Base-by-base conservation (phyloP, 2,329 filamentous ascomycete genomes). In the Xylariaceae sp. region DNA sequence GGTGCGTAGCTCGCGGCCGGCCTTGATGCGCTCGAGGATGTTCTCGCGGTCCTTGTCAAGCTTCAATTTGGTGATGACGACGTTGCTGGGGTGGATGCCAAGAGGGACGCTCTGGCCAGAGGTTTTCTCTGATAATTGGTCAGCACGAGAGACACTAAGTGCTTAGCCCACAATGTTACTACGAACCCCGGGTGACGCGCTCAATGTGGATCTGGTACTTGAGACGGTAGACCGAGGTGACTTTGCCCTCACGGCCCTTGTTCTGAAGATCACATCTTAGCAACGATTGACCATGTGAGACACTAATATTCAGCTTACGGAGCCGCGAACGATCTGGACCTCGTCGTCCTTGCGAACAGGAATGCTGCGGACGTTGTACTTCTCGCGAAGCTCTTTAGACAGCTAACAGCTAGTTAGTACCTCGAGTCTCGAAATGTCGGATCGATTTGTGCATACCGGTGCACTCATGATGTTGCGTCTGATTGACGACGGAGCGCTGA, bases 31-130 rank as follows among this genome's bases (percentile, higher is more conserved):
- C 81, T 91, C 89, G 69, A 95, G 83, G 73, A 94, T 94, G 76
- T 80, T 81, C 84, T 94, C 90, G 69, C 91, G 88, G 81, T 95
- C 90, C 87, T 94, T 93, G 85, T 94, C 90, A 72, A 97, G 84
- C 89, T 97, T 96, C 78, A 97, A 86, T 87, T 97, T 97, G 82
- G 88, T 96, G 83, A 99, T 89, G 82, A 96, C 88, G 69, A 96
- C 91, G 81, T 97, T 97, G 81, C 89, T 95, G 72, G 94, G 88
- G 80, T 93, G 89, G 79, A 97, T 87, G 77, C 91, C 91, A 74
- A 97, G 83, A 64, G 92, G 93, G 53, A 97, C 92, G 75, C 86
- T 89, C 84, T 96, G 92, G 80, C 93, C 93, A 77, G 92, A 94
- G 77, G 86, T 89, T 88, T 97, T 97, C 80, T 99, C 6, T 29